phyloP scores from a whole-genome alignment of 2,329 filamentous ascomycete species.

The Zymoseptoria brevis region DNA sequence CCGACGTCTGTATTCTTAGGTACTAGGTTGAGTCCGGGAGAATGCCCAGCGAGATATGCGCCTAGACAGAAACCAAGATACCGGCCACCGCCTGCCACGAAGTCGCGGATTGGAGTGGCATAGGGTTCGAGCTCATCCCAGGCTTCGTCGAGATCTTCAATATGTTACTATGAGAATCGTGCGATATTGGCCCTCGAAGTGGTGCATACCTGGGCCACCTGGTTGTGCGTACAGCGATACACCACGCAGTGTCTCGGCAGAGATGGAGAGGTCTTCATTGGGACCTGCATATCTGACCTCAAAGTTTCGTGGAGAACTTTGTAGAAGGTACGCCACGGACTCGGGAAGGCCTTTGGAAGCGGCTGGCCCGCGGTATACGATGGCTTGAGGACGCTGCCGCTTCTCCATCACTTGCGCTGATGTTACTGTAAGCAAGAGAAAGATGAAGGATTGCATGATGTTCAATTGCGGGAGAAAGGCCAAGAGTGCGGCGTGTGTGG shows the following conservation, averaged over 20 bases:
- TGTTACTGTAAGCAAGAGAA: not conserved
- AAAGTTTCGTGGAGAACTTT: constrained; percentile 9
- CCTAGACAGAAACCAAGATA: constrained; percentile 20
- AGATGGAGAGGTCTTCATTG: constrained; percentile 11
- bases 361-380: constrained; percentile 16
- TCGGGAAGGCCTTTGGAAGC: constrained; percentile 12
- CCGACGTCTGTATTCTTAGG: constrained; percentile 9
- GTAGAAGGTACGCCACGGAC: constrained; percentile 11
- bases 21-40: constrained; percentile 13
- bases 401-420: not conserved
- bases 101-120: constrained; percentile 11
- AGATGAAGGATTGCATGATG: not conserved
- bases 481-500: not conserved
- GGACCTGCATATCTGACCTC: constrained; percentile 15
- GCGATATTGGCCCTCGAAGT: not conserved
- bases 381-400: constrained; percentile 4
- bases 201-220: constrained; percentile 15
- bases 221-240: constrained; percentile 15
- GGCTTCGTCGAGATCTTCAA: constrained; percentile 10
- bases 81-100: constrained; percentile 14
- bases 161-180: not conserved
- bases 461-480: not conserved
- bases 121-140: constrained; percentile 11
- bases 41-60: constrained; percentile 15
- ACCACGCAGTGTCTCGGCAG: constrained; percentile 8